Base-by-base conservation (phyloP, 2,329 filamentous ascomycete species). In the Ophiostoma sp. region DNA sequence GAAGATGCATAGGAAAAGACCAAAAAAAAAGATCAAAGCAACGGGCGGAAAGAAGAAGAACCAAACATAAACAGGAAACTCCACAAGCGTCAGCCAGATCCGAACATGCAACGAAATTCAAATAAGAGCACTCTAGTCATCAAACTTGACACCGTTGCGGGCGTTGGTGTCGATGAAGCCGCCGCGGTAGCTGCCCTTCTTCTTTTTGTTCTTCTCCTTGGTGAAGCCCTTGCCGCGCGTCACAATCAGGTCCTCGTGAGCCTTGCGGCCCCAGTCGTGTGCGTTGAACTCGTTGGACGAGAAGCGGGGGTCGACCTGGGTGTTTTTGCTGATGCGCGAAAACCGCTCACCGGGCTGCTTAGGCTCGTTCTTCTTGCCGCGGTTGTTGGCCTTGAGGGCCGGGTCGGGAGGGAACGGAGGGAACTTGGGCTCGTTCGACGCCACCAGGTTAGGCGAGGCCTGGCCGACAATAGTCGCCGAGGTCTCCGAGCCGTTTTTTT, bases 151-250 rank as follows among this genome's bases (percentile, higher is more conserved):
- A 69, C 91, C 90, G 79, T 94, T 93, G 72, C 90, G 89, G 27
- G 89, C 87, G 14, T 84, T 80, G 67, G 94, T 90, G 76, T 99
- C 93, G 75, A 99, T 96, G 66, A 85, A 79, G 6, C 95, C 95
- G 62, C 95, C 95, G 64, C 90, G 88, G 83, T 97, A 99, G 73
- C 89, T 92, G 66, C 95, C 95, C 74, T 88, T 85, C 84, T 93
- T 93, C 85, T 93, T 95, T 84, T 99, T 99, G 81, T 99, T 99
- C 88, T 99, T 99, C 83, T 98, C 95, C 83, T 99, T 99, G 70
- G 94, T 98, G 80, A 99, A 99, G 4, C 92, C 93, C 81, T 97
- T 98, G 75, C 95, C 95, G 77, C 90, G 92, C 44, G 94, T 98
- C 52, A 97, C 86, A 65, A 93, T 91, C 71, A 99, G 81, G 76